Evolutionary conservation across 2,329 filamentous ascomycete species (phyloP).

Genomic region (Penicillium expansum): DNA sequence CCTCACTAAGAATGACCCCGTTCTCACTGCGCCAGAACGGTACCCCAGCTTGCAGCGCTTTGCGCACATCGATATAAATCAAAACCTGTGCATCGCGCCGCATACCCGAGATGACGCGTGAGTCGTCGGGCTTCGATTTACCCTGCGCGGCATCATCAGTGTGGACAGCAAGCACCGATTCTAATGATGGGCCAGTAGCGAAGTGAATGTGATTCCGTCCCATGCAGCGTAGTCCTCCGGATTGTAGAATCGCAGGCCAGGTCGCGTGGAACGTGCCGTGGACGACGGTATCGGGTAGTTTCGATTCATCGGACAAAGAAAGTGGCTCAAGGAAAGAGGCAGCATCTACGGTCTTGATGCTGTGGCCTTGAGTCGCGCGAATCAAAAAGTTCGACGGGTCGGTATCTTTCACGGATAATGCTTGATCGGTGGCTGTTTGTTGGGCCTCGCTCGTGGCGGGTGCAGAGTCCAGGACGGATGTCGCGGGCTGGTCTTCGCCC

Average conservation of each 20-base stretch:
- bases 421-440: constrained; percentile 33
- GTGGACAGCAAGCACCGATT: constrained; percentile 31
- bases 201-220: constrained; percentile 86
- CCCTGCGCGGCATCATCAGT: constrained; percentile 17
- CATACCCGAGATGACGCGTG: constrained; percentile 73
- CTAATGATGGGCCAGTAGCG: constrained; percentile 65
- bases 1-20: constrained; percentile 64
- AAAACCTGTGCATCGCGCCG: constrained; percentile 71
- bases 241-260: constrained; percentile 71
- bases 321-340: constrained; percentile 68
- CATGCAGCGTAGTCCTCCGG: constrained; percentile 79
- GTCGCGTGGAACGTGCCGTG: constrained; percentile 86
- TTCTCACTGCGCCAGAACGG: constrained; percentile 79
- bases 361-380: constrained; percentile 93
- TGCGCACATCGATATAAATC: constrained; percentile 70
- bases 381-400: constrained; percentile 74
- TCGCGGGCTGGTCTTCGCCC: constrained; percentile 10
- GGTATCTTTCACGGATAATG: constrained; percentile 37
- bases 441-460: constrained; percentile 31
- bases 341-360: constrained; percentile 69
- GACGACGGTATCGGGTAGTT: constrained; percentile 65
- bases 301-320: constrained; percentile 51
- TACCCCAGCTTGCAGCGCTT: constrained; percentile 61
- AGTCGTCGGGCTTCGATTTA: constrained; percentile 17
- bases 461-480: constrained; percentile 18